phyloP scores from a whole-genome alignment of 2,329 filamentous ascomycete genomes.

The Dothidotthia symphoricarpi region DNA sequence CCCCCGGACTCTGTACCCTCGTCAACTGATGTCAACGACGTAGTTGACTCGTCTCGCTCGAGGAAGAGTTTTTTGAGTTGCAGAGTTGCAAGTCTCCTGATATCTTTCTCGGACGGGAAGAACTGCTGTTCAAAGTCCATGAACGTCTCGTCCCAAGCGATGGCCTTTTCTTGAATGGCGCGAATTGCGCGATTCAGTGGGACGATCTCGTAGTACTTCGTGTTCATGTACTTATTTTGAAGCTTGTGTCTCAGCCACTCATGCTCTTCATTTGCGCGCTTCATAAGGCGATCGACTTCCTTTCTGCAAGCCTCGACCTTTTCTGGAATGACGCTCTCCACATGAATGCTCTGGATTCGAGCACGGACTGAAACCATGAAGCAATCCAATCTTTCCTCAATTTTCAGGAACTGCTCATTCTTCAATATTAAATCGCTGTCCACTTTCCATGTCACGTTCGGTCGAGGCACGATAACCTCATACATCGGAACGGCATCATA shows the following conservation, averaged over 20 bases:
- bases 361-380: constrained; percentile 87
- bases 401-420: constrained; percentile 82
- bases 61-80: constrained; percentile 95
- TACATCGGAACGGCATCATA: constrained; percentile 91
- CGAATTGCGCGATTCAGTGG: constrained; percentile 86
- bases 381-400: constrained; percentile 75
- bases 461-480: constrained; percentile 88
- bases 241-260: constrained; percentile 69
- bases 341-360: constrained; percentile 81
- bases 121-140: constrained; percentile 89
- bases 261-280: constrained; percentile 82
- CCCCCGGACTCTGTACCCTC: constrained; percentile 54
- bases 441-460: constrained; percentile 95
- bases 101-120: constrained; percentile 92
- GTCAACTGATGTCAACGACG: constrained; percentile 69
- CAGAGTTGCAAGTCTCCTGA: constrained; percentile 83
- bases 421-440: constrained; percentile 89
- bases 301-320: constrained; percentile 77
- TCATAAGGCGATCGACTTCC: constrained; percentile 75
- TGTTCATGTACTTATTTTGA: constrained; percentile 87
- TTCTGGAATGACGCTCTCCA: constrained; percentile 85
- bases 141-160: constrained; percentile 91
- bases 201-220: constrained; percentile 95
- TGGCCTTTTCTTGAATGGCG: constrained; percentile 87
- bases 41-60: constrained; percentile 76